Evolutionary conservation across 2,329 filamentous ascomycete genomes (phyloP).

Genomic region (Colletotrichum trifolii): DNA sequence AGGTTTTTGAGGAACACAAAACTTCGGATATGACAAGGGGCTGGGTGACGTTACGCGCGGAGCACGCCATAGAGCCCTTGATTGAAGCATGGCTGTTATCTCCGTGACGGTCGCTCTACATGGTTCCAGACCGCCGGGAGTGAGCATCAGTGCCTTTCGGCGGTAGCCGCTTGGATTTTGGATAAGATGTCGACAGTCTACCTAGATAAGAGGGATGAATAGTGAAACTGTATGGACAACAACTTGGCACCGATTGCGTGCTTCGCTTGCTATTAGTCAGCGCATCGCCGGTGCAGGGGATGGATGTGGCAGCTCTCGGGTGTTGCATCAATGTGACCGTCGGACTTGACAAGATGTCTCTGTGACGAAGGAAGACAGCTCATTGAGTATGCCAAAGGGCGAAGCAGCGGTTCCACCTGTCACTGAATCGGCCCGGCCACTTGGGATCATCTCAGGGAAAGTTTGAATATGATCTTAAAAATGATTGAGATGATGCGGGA

Average conservation of each 20-base stretch:
- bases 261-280: conserved; percentile 16
- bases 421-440: too few species aligned
- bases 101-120: conserved; percentile 7
- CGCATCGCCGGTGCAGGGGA: background rate
- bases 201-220: conserved; percentile 1
- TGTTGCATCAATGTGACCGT: too few species aligned
- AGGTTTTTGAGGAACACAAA: conserved; percentile 7
- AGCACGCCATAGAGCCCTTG: conserved; percentile 31
- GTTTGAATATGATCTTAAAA: too few species aligned
- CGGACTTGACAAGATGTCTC: too few species aligned
- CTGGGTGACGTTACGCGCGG: conserved; percentile 14
- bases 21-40: background rate
- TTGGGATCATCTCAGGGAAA: too few species aligned
- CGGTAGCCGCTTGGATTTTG: background rate
- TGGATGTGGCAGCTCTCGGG: too few species aligned
- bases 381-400: too few species aligned
- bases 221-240: conserved; percentile 13
- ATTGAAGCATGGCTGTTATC: conserved; percentile 12
- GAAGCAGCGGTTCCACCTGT: too few species aligned
- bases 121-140: background rate
- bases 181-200: conserved; percentile 15
- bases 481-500: too few species aligned
- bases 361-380: too few species aligned
- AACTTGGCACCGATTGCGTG: conserved; percentile 30
- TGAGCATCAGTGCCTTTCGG: background rate